phyloP scores from a whole-genome alignment of 441 rosid genomes.

The Brassica balearica region DNA sequence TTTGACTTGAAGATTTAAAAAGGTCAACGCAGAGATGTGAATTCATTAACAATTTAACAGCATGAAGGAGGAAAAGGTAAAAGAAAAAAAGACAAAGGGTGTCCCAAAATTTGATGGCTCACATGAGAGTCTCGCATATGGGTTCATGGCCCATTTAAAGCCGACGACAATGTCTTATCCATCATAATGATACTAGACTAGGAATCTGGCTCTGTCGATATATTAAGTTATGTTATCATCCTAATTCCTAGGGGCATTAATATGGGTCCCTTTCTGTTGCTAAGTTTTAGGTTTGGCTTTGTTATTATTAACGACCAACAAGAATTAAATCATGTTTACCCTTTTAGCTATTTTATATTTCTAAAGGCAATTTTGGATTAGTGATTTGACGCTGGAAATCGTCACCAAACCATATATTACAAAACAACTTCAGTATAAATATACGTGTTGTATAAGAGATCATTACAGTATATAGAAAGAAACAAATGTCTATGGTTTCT shows the following conservation, averaged over 20 bases:
- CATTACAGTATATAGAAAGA: neutral
- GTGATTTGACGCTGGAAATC: neutral
- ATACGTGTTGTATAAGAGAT: neutral
- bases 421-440: neutral
- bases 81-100: constrained; percentile 15
- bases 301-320: neutral
- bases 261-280: neutral
- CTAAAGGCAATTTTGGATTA: neutral
- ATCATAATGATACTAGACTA: constrained; percentile 37
- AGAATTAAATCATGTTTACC: neutral
- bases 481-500: neutral
- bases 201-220: constrained; percentile 35
- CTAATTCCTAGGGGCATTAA: neutral
- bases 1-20: constrained; percentile 17
- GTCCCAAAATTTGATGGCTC: constrained; percentile 40
- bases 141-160: constrained; percentile 45
- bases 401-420: neutral
- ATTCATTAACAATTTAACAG: neutral
- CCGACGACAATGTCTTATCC: constrained; percentile 39
- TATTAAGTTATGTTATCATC: constrained; percentile 27
- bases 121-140: constrained; percentile 32
- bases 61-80: constrained; percentile 7
- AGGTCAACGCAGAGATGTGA: constrained; percentile 6
- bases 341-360: neutral
- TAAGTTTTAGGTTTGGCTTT: neutral